Conservation (phyloP, 306 rosid species). For the Morella rubra region DNA sequence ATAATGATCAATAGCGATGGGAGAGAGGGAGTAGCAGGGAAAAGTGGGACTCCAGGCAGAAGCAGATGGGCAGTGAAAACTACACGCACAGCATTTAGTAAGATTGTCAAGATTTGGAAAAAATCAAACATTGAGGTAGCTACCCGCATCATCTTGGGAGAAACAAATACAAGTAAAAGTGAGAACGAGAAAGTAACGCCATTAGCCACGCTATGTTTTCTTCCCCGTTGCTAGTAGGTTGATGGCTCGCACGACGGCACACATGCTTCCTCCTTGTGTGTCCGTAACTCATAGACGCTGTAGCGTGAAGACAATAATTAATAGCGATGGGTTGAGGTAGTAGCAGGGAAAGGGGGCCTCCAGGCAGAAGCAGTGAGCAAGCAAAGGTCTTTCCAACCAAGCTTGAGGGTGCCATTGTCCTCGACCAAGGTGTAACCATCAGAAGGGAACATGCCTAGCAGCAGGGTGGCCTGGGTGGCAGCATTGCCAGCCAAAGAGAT, state of each 20-base stretch:
- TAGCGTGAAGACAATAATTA: no score
- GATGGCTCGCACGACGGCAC: no score
- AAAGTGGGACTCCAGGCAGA: slow-evolving; percentile 95
- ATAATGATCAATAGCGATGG: background rate
- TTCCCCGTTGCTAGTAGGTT: no score
- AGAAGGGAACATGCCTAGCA: slow-evolving; percentile 92
- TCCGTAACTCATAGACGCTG: no score
- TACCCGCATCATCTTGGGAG: no score
- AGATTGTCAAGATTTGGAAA: no score
- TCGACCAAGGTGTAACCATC: slow-evolving; percentile 95
- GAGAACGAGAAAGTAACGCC: no score
- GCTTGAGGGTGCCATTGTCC: slow-evolving; percentile 90
- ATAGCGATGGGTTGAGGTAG: background rate
- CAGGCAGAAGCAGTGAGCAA: slow-evolving; percentile 99
- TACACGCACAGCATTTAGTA: no score
- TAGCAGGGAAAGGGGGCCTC: slow-evolving; percentile 63
- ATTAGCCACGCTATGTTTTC: no score
- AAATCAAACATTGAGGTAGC: no score
- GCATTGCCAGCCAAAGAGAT: slow-evolving; percentile 94
- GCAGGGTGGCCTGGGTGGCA: slow-evolving; percentile 84
- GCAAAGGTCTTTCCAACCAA: slow-evolving; percentile 98
- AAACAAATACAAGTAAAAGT: no score
- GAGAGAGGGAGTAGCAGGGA: slow-evolving; percentile 30
- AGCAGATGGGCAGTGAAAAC: slow-evolving; percentile 29
- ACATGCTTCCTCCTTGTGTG: no score